Conservation (phyloP, 495 filamentous ascomycete genomes). For the Penicillium turbatum region DNA sequence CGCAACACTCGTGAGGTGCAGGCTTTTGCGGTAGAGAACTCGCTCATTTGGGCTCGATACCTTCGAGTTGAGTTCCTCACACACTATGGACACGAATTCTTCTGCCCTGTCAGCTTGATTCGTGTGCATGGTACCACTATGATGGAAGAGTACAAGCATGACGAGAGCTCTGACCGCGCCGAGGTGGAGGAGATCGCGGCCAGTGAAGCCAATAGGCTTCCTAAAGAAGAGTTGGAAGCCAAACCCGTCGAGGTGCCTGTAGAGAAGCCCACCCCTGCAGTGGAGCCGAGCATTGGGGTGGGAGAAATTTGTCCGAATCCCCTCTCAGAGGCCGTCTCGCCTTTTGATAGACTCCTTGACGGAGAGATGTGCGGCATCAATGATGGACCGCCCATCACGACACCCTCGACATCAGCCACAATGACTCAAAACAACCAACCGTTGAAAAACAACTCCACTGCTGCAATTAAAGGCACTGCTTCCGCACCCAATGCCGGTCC, state of each 20-base stretch:
- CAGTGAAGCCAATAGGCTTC: constrained; percentile 36
- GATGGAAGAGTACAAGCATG: constrained; percentile 84
- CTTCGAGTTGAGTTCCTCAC: constrained; percentile 84
- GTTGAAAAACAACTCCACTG: constrained; percentile 10
- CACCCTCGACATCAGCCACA: constrained; percentile 5
- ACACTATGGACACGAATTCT: constrained; percentile 95
- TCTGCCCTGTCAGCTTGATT: constrained; percentile 86
- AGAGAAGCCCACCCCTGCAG: constrained; percentile 1
- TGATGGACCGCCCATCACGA: constrained; percentile 12
- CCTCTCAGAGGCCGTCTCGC: constrained; percentile 11
- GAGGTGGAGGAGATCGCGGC: constrained; percentile 48
- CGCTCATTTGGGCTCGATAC: constrained; percentile 93
- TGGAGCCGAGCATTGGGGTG: background rate
- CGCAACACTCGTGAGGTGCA: constrained; percentile 90
- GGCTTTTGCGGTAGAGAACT: constrained; percentile 86
- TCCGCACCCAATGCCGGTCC: constrained; percentile 11
- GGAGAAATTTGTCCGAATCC: constrained; percentile 16
- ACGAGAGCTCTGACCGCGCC: constrained; percentile 58
- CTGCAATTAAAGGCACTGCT: background rate
- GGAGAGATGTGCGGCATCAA: constrained; percentile 18
- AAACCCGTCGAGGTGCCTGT: constrained; percentile 1
- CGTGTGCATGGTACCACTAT: constrained; percentile 94
- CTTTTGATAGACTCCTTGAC: constrained; percentile 11
- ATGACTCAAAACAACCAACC: constrained; percentile 8
- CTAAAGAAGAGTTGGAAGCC: constrained; percentile 1